Percentiles rank a stretch among this genome's conserved stretches.
These are phyloP conservation scores for Gossypium ekmanianum DNA, from an alignment of 345 rosid species.

Conservation along the genomic window DNA sequence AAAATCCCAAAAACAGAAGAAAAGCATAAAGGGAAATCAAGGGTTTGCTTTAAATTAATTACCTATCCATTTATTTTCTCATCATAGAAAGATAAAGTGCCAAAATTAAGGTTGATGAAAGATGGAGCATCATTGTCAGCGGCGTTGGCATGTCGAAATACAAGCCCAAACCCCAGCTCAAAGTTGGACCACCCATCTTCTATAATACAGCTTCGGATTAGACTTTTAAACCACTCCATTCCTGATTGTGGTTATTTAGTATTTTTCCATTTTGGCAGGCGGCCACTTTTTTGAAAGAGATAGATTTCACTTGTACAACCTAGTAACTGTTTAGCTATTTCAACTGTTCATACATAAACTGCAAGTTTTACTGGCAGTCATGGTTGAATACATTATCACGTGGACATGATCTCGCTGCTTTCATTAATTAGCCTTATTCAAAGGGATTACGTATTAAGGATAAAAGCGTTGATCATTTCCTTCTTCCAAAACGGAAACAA, in stretches of 20 bases:
- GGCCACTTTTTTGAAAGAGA: neutral
- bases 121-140: neutral
- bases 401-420: neutral
- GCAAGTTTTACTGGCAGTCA: neutral
- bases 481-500: neutral
- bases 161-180: neutral
- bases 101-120: neutral
- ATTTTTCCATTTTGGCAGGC: neutral
- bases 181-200: neutral
- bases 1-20: neutral
- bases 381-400: neutral
- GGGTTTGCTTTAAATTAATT: neutral
- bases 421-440: neutral
- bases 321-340: neutral
- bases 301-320: neutral
- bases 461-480: neutral
- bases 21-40: neutral
- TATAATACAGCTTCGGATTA: neutral
- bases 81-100: neutral
- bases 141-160: neutral
- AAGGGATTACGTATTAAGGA: constrained; percentile 3
- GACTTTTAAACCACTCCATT: constrained; percentile 11
- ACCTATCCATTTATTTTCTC: neutral
- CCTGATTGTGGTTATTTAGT: neutral
- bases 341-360: neutral